These are phyloP conservation scores for Sapria himalayana DNA, from an alignment of 345 rosid genomes.

Conservation along the genomic window DNA sequence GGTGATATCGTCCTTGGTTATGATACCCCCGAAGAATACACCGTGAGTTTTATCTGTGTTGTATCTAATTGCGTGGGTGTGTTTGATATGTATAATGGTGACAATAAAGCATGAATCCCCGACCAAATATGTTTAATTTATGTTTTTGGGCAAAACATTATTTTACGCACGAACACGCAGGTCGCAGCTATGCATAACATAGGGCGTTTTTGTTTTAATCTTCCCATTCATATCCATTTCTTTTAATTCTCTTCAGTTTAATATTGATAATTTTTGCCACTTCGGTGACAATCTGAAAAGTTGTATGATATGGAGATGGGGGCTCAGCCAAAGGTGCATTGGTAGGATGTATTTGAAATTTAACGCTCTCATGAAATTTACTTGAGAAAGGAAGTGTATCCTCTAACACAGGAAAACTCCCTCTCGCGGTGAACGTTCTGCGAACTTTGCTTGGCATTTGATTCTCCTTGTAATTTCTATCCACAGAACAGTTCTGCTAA, in stretches of 20 bases:
- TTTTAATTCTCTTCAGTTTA: too few relatives aligned
- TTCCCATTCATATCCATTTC: too few relatives aligned
- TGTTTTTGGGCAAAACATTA: background rate
- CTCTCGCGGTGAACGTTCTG: background rate
- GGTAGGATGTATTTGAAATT: background rate
- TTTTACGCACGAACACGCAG: background rate
- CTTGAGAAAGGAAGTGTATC: background rate
- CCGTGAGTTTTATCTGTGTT: slow-evolving; percentile 14
- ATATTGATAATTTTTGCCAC: too few relatives aligned
- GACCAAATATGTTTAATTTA: background rate
- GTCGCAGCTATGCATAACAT: background rate
- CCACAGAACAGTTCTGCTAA: slow-evolving; percentile 38
- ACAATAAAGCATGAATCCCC: background rate
- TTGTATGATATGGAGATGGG: background rate
- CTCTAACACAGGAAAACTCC: background rate
- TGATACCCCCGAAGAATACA: slow-evolving; percentile 37
- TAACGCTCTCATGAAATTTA: background rate
- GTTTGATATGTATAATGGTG: background rate
- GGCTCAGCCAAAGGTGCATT: background rate
- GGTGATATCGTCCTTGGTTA: slow-evolving; percentile 64
- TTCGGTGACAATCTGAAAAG: background rate
- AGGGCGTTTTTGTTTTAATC: too few relatives aligned
- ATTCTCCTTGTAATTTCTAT: background rate
- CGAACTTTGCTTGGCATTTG: background rate
- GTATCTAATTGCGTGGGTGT: background rate